These are phyloP conservation scores for Cyamopsis tetragonoloba DNA, from an alignment of 306 rosid species.

Conservation along the genomic window DNA sequence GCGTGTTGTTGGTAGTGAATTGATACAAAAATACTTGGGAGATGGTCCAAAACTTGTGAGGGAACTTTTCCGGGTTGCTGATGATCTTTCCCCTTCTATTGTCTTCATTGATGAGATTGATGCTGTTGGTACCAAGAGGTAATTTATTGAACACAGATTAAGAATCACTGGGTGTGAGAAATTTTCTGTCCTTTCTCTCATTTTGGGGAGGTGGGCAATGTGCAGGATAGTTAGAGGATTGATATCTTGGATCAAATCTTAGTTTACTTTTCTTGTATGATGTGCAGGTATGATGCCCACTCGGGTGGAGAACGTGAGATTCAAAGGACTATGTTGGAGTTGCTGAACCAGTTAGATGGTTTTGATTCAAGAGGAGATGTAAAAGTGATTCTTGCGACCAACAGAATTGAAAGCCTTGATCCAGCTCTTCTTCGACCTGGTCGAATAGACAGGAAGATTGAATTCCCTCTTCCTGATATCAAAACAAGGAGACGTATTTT, in stretches of 20 bases:
- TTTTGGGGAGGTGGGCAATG: not conserved
- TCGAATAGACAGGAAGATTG: conserved; percentile 91
- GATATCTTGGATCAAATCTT: not conserved
- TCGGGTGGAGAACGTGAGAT: conserved; percentile 99
- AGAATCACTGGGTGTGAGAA: not conserved
- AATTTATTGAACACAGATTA: conserved; percentile 14
- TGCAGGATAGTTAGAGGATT: not conserved
- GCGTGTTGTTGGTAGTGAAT: conserved; percentile 98
- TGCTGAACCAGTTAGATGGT: conserved; percentile 92
- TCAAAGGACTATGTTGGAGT: conserved; percentile 93
- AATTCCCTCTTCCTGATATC: conserved; percentile 96
- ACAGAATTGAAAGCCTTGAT: conserved; percentile 90
- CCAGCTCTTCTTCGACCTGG: conserved; percentile 98
- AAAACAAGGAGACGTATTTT: conserved; percentile 97
- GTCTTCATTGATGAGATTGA: conserved; percentile 98
- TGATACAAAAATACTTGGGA: conserved; percentile 92
- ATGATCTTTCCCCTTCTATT: conserved; percentile 93
- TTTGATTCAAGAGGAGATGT: conserved; percentile 98
- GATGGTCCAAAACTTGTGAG: conserved; percentile 98
- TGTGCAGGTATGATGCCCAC: conserved; percentile 86
- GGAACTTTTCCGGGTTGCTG: conserved; percentile 98
- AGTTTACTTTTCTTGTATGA: not conserved
- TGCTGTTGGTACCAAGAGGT: conserved; percentile 97
- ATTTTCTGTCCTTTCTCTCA: not conserved
- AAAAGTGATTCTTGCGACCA: conserved; percentile 92